phyloP scores from a whole-genome alignment of 805 yeast genomes.

The Ogataea henricii region DNA sequence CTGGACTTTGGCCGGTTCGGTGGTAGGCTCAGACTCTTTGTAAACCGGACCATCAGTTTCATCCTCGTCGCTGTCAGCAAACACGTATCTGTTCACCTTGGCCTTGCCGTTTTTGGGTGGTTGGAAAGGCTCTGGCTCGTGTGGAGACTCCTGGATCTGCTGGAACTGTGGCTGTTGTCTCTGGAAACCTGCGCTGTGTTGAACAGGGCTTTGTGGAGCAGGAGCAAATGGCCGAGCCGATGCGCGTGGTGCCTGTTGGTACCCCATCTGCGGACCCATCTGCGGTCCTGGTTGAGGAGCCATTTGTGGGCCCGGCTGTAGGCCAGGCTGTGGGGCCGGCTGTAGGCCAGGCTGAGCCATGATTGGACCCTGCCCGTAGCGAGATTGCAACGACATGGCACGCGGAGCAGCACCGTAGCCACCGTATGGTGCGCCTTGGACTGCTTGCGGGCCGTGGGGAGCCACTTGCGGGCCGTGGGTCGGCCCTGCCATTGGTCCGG shows the following conservation, averaged over 20 bases:
- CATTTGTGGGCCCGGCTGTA: neutral
- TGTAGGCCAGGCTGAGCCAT: neutral
- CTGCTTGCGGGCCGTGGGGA: slow-evolving; percentile 6
- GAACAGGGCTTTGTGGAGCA: neutral
- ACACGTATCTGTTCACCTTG: slow-evolving; percentile 30
- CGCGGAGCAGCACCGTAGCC: slow-evolving; percentile 15
- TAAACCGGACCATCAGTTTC: slow-evolving; percentile 15
- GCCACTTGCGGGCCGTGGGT: slow-evolving; percentile 1
- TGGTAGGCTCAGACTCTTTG: slow-evolving; percentile 14
- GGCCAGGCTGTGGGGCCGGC: neutral
- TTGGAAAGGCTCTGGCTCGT: slow-evolving; percentile 14
- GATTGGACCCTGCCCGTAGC: slow-evolving; percentile 7
- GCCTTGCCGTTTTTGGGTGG: slow-evolving; percentile 19
- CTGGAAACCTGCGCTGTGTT: neutral
- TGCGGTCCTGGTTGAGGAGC: neutral
- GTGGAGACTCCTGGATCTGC: neutral
- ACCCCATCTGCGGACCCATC: neutral
- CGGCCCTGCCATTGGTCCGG: slow-evolving; percentile 6
- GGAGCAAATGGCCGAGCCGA: too few relatives aligned
- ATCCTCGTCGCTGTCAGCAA: slow-evolving; percentile 31
- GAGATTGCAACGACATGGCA: slow-evolving; percentile 24
- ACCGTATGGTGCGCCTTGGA: neutral
- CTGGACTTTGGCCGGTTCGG: neutral
- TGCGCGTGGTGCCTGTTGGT: neutral
- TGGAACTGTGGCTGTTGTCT: slow-evolving; percentile 6